Percentiles rank a stretch among this genome's conserved stretches.
phyloP scores from a whole-genome alignment of 371 early-diverging fungal genomes.

The Catenaria anguillulae region DNA sequence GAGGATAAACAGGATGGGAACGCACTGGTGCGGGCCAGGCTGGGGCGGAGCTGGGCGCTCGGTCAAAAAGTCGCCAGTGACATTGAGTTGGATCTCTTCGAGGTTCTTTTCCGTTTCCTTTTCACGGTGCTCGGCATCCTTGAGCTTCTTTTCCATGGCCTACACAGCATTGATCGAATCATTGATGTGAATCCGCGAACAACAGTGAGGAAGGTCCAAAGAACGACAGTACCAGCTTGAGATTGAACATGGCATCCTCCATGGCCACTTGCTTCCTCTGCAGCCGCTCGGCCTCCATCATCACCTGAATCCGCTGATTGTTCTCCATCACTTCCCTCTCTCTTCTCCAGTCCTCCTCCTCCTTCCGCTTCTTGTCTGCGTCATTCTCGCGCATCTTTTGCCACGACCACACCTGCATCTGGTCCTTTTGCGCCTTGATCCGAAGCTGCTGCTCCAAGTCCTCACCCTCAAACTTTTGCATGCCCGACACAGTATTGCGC shows the following conservation, averaged over 20 bases:
- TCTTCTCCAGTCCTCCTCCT: conserved; percentile 1
- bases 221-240: conserved; percentile 12
- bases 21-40: conserved; percentile 1
- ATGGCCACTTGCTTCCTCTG: conserved; percentile 7
- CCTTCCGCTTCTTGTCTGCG: conserved; percentile 13
- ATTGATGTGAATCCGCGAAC: neutral
- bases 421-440: conserved; percentile 21
- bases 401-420: conserved; percentile 27
- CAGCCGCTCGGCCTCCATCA: neutral
- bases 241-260: conserved; percentile 21
- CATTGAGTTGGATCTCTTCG: conserved; percentile 19
- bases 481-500: conserved; percentile 20
- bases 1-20: too few species aligned
- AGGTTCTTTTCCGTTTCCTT: conserved; percentile 19
- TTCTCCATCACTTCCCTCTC: neutral
- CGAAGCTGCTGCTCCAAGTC: conserved; percentile 20
- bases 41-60: conserved; percentile 22
- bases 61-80: conserved; percentile 25
- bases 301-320: neutral
- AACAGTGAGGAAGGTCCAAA: neutral
- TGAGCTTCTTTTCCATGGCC: conserved; percentile 19
- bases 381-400: conserved; percentile 24
- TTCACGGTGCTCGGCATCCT: conserved; percentile 15
- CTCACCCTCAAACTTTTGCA: conserved; percentile 34
- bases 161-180: conserved; percentile 7